Evolutionary conservation across 495 filamentous ascomycete species (phyloP), one percentile per base, ranked within the genome.

Genomic region (Penicillium longicatenatum): DNA sequence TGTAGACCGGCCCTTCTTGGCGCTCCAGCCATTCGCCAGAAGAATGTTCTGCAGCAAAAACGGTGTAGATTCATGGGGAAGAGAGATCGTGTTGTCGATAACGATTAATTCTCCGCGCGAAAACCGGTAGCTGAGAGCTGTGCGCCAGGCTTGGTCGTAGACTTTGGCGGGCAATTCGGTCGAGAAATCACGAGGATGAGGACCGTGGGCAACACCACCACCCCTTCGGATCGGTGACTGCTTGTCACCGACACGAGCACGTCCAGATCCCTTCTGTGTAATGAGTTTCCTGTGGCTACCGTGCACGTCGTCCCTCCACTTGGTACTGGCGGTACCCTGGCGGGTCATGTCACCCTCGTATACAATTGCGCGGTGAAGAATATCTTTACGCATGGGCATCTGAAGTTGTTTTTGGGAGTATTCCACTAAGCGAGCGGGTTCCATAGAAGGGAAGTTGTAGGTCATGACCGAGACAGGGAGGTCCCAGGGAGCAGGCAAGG

Each of bases 101-200:
- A 98, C 83, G 47, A 97, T 77, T 70, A 99, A 74, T 77, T 97
- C 89, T 17, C 91, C 93, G 55, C 88, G 86, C 55, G 83, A 76
- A 74, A 92, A 98, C 43, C 95, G 85, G 74, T 96, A 96, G 61
- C 89, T 92, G 54, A 99, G 81, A 2, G 95, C 95, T 33, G 89
- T 98, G 67, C 95, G 85, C 92, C 92, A 98, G 11, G 95, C 95
- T 65, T 95, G 75, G 70, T 97, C 93, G 75, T 99, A 99, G 47
- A 97, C 86, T 80, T 97, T 97, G 62, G 80, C 80, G 49, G 88
- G 92, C 56, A 99, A 79, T 33, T 80, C 83, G 17, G 91, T 92
- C 51, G 84, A 83, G 73, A 98, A 98, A 72, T 97, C 92, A 59
- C 94, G 80, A 31, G 91, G 91, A 61, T 91, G 85, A 17, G 95